Conservation (phyloP, 164 flowering plant species). For the Umbellularia californica region DNA sequence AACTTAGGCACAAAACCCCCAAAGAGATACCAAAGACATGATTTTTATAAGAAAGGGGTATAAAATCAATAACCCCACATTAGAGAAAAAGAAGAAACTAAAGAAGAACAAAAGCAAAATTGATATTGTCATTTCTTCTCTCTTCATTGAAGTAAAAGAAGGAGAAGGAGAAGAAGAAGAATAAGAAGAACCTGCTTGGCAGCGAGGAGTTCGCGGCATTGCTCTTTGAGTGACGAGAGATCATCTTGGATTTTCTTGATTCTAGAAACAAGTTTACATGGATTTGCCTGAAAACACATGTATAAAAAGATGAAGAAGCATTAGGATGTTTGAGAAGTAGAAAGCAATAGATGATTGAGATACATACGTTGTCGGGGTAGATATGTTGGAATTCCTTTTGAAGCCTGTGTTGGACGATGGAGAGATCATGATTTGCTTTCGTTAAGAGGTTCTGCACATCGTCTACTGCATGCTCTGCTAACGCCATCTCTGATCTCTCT, state of each 20-base stretch:
- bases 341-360: no score
- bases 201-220: conserved; percentile 67
- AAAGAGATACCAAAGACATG: background rate
- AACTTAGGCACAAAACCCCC: background rate
- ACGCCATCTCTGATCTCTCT: background rate
- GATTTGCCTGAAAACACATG: conserved; percentile 56
- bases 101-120: no score
- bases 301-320: background rate
- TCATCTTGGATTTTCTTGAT: conserved; percentile 82
- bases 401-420: conserved; percentile 53
- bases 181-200: conserved; percentile 90
- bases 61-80: background rate
- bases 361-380: conserved; percentile 57
- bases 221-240: conserved; percentile 43
- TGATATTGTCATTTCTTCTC: no score
- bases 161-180: background rate
- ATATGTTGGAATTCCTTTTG: conserved; percentile 63
- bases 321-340: background rate
- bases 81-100: background rate
- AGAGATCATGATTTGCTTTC: conserved; percentile 64
- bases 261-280: conserved; percentile 67
- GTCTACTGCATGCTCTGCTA: conserved; percentile 35
- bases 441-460: conserved; percentile 48
- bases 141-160: no score
- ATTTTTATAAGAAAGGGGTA: background rate